These are phyloP conservation scores for Aspergillus asperescens DNA, from an alignment of 495 filamentous ascomycete genomes.

Conservation along the genomic window DNA sequence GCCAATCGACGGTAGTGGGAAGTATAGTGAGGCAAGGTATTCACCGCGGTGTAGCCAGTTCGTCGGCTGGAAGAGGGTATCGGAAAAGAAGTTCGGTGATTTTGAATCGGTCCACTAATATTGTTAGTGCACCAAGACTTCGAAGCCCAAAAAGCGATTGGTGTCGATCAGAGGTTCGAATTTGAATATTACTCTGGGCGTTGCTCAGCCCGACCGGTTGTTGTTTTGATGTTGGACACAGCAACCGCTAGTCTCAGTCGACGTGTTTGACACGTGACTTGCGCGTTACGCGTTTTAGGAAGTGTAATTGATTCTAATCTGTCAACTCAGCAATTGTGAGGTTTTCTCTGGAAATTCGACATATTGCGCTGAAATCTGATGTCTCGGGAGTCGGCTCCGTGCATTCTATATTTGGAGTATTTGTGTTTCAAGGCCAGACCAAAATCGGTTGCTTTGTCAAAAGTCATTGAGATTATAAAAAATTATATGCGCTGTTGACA, in stretches of 20 bases:
- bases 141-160: background rate
- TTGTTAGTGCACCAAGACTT: background rate
- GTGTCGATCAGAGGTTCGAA: slow-evolving; percentile 4
- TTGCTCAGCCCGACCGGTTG: slow-evolving; percentile 9
- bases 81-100: background rate
- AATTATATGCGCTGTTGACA: slow-evolving; percentile 23
- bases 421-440: too few species aligned
- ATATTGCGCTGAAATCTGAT: too few species aligned
- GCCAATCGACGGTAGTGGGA: background rate
- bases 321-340: too few species aligned
- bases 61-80: background rate
- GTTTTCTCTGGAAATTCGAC: too few species aligned
- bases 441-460: too few species aligned
- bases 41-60: background rate
- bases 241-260: slow-evolving; percentile 9
- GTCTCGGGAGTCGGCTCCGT: too few species aligned
- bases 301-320: slow-evolving; percentile 19
- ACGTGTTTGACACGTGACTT: slow-evolving; percentile 16
- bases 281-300: slow-evolving; percentile 27
- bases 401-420: background rate
- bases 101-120: background rate
- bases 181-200: background rate
- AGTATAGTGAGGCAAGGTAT: background rate
- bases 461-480: background rate
- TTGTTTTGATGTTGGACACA: slow-evolving; percentile 23